Conservation (phyloP, 768 basidiomycete genomes). For the Coprinopsis strossmayeri region DNA sequence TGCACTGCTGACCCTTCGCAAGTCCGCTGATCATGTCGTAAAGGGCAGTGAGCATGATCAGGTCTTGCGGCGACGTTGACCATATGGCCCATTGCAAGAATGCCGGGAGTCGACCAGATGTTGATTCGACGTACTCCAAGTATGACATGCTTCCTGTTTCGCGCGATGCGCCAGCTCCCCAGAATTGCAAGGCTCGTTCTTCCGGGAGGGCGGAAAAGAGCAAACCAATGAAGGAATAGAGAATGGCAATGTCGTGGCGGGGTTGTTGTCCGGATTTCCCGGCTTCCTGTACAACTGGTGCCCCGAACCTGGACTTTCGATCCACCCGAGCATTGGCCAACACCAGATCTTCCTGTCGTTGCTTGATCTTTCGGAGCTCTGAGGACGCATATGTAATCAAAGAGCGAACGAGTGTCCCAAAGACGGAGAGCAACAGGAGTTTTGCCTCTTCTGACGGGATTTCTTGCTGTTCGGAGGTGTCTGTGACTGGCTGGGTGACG, state of each 20-base stretch:
- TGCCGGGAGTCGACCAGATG: slow-evolving; percentile 32
- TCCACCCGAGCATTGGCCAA: slow-evolving; percentile 62
- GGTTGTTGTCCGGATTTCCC: slow-evolving; percentile 37
- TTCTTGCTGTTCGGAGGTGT: slow-evolving; percentile 41
- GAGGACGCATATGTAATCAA: slow-evolving; percentile 74
- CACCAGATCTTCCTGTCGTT: slow-evolving; percentile 80
- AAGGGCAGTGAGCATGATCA: slow-evolving; percentile 68
- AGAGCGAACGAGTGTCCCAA: slow-evolving; percentile 67
- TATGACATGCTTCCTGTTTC: slow-evolving; percentile 41
- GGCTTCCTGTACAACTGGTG: slow-evolving; percentile 33
- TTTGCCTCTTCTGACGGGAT: slow-evolving; percentile 47
- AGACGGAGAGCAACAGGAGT: slow-evolving; percentile 46
- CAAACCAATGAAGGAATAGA: slow-evolving; percentile 79
- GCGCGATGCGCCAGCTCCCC: slow-evolving; percentile 50
- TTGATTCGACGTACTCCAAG: slow-evolving; percentile 55
- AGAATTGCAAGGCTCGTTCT: slow-evolving; percentile 80
- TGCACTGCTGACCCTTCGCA: slow-evolving; percentile 78
- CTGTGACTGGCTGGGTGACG: slow-evolving; percentile 26
- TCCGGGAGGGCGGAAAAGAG: slow-evolving; percentile 69
- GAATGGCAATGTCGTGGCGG: slow-evolving; percentile 78
- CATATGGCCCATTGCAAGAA: slow-evolving; percentile 90
- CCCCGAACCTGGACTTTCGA: slow-evolving; percentile 46
- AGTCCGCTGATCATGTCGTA: slow-evolving; percentile 89
- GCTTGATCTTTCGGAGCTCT: slow-evolving; percentile 80
- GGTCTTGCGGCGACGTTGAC: slow-evolving; percentile 72